These are phyloP conservation scores for Hanseniaspora pseudoguilliermondii DNA, from an alignment of 805 yeast genomes.

Conservation along the genomic window DNA sequence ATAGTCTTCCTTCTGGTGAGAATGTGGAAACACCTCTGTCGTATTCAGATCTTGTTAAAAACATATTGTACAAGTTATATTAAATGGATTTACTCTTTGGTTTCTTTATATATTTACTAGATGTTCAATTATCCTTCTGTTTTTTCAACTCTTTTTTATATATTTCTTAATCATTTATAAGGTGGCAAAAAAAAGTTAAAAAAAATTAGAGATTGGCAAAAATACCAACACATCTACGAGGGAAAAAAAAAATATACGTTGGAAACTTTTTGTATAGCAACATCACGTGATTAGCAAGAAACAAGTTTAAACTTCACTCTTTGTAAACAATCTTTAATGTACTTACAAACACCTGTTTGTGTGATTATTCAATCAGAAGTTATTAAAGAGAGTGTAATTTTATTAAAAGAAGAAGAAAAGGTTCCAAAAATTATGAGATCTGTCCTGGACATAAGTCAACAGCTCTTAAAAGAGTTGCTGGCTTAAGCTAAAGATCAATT, in stretches of 20 bases:
- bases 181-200: background rate
- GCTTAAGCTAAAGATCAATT: background rate
- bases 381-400: background rate
- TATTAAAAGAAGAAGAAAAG: background rate
- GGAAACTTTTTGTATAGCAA: no score
- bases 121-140: no score
- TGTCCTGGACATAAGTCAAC: conserved; percentile 2
- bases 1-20: conserved; percentile 95
- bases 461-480: background rate
- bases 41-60: conserved; percentile 97
- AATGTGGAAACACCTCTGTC: conserved; percentile 98
- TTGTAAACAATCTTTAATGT: conserved; percentile 12
- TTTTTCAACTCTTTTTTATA: background rate
- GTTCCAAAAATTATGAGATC: conserved; percentile 13
- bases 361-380: background rate
- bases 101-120: background rate
- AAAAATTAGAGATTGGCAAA: background rate
- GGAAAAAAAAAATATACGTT: background rate
- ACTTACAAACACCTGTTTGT: conserved; percentile 10
- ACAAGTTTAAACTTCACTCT: background rate
- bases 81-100: background rate
- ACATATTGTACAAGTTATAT: conserved; percentile 39
- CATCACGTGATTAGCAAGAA: background rate
- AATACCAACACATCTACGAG: background rate
- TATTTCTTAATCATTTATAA: background rate